Evolutionary conservation across 1,284 basidiomycete genomes (phyloP).

Genomic region (Cryptococcus sp.): DNA sequence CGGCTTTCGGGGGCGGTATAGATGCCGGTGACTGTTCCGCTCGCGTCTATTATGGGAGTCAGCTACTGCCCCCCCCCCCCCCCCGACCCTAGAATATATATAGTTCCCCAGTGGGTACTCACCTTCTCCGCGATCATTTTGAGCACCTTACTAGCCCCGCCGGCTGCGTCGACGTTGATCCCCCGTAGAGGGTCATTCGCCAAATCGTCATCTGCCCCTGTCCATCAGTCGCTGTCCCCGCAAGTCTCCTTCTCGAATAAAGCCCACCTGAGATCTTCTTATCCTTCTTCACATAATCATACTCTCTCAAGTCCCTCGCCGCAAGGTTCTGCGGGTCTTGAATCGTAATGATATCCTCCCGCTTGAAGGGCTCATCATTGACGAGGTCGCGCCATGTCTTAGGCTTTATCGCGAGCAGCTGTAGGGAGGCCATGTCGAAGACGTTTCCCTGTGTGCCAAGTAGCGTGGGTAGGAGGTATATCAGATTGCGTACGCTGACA

Average conservation of each 20-base stretch:
- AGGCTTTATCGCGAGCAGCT: slow-evolving; percentile 65
- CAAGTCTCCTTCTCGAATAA: background rate
- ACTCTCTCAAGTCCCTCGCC: slow-evolving; percentile 47
- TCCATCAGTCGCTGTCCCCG: background rate
- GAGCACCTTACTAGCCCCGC: slow-evolving; percentile 50
- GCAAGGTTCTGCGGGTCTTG: slow-evolving; percentile 56
- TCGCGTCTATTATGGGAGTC: slow-evolving; percentile 21
- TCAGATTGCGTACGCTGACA: background rate
- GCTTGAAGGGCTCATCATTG: slow-evolving; percentile 78
- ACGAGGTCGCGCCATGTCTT: slow-evolving; percentile 74
- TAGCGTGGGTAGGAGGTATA: background rate
- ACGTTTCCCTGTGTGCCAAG: slow-evolving; percentile 46
- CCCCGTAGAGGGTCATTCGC: slow-evolving; percentile 46
- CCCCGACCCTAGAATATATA: background rate
- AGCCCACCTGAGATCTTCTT: slow-evolving; percentile 45
- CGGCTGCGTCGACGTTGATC: slow-evolving; percentile 51
- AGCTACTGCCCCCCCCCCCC: background rate
- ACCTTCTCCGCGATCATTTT: slow-evolving; percentile 51
- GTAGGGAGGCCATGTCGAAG: slow-evolving; percentile 54
- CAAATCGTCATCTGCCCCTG: slow-evolving; percentile 33
- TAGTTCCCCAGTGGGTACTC: slow-evolving; percentile 8
- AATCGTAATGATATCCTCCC: slow-evolving; percentile 85
- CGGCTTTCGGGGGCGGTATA: slow-evolving; percentile 14
- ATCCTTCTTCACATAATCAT: slow-evolving; percentile 50
- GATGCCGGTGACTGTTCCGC: slow-evolving; percentile 28